Evolutionary conservation across 495 filamentous ascomycete genomes (phyloP).

Genomic region (Alectoria sarmentosa): DNA sequence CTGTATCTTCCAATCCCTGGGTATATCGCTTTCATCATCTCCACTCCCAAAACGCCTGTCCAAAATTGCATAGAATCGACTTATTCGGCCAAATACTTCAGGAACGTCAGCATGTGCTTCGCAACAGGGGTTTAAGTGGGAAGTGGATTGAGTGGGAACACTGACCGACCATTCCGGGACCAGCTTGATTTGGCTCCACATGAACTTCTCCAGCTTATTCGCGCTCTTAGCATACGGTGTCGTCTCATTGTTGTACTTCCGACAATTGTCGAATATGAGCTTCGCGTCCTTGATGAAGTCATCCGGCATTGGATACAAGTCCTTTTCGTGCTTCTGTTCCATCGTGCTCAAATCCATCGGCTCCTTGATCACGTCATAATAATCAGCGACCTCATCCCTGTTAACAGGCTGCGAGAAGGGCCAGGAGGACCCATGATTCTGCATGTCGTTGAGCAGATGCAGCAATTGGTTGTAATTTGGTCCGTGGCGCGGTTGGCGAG

Average conservation of each 20-base stretch:
- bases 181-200: constrained; percentile 88
- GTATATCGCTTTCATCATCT: constrained; percentile 7
- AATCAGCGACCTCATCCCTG: constrained; percentile 89
- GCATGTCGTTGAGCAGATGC: constrained; percentile 89
- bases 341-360: constrained; percentile 97
- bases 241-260: constrained; percentile 91
- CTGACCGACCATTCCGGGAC: constrained; percentile 93
- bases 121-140: background rate
- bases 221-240: constrained; percentile 94
- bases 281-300: constrained; percentile 90
- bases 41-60: constrained; percentile 3
- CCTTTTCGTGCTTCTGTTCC: constrained; percentile 92
- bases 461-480: constrained; percentile 92
- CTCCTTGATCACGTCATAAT: constrained; percentile 97
- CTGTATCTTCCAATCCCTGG: background rate
- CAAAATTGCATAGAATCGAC: background rate
- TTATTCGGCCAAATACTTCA: constrained; percentile 44
- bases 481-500: constrained; percentile 92
- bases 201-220: constrained; percentile 91
- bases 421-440: constrained; percentile 87
- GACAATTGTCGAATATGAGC: constrained; percentile 91
- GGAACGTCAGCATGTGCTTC: background rate
- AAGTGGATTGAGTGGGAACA: too few species aligned
- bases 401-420: constrained; percentile 94
- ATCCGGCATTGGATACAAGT: constrained; percentile 83